Conservation (phyloP, 495 filamentous ascomycete species). For the Rostrohypoxylon terebratum region DNA sequence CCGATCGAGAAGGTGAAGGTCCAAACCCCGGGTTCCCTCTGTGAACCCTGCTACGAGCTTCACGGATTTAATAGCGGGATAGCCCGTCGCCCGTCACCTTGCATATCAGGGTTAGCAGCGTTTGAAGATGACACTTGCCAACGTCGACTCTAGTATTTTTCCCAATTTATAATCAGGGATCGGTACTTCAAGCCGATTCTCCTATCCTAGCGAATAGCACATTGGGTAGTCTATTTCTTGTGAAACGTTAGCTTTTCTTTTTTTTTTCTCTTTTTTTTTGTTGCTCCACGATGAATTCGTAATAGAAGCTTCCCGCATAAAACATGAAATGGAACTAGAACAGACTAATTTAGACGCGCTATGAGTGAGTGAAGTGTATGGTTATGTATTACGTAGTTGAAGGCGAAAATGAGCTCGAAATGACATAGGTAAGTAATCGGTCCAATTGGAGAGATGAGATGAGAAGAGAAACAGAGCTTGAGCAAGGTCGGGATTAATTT, state of each 20-base stretch:
- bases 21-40: neutral
- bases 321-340: constrained; percentile 2
- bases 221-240: neutral
- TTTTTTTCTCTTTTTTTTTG: too few species aligned
- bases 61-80: constrained; percentile 15
- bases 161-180: constrained; percentile 4
- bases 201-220: neutral
- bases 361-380: neutral
- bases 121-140: constrained; percentile 14
- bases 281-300: constrained; percentile 4
- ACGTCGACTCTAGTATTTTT: neutral
- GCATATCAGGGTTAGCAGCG: neutral
- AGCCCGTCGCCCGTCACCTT: constrained; percentile 20
- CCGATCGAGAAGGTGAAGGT: constrained; percentile 1
- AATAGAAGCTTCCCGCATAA: neutral
- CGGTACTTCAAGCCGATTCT: neutral
- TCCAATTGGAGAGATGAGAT: constrained; percentile 7
- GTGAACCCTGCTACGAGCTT: neutral
- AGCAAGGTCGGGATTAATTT: neutral
- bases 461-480: neutral
- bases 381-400: constrained; percentile 11
- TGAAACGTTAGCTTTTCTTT: constrained; percentile 7
- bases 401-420: constrained; percentile 9
- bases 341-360: neutral
- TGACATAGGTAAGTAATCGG: neutral